These are phyloP conservation scores for Polytolypa hystricis DNA, from an alignment of 2,329 filamentous ascomycete species.

Conservation along the genomic window DNA sequence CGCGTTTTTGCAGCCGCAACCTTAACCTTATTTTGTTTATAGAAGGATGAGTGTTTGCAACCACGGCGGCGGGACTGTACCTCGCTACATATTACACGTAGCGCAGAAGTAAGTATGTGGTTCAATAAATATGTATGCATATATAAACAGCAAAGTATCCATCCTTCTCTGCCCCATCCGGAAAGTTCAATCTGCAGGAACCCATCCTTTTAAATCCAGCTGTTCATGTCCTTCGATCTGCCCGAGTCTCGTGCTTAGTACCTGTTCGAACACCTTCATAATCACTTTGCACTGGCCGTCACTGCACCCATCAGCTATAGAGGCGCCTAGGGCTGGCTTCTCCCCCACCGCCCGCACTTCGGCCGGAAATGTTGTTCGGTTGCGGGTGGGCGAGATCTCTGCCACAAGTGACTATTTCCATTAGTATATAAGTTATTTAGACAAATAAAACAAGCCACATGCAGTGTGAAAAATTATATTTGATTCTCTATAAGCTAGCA, in stretches of 20 bases:
- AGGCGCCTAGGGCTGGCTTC: neutral
- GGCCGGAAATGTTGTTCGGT: neutral
- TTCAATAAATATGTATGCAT: no score
- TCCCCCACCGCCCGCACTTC: neutral
- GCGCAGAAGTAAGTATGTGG: no score
- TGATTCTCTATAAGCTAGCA: conserved; percentile 3
- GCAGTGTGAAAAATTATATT: conserved; percentile 2
- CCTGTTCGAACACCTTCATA: conserved; percentile 2
- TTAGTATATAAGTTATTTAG: conserved; percentile 5
- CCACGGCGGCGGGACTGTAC: no score
- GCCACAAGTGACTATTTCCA: conserved; percentile 2
- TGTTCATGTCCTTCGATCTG: no score
- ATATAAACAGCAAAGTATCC: no score
- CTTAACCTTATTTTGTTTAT: no score
- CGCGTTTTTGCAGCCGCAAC: no score
- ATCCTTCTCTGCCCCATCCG: no score
- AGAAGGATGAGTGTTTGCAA: no score
- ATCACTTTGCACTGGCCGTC: neutral
- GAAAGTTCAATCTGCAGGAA: no score
- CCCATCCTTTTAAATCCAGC: no score
- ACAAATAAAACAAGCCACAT: conserved; percentile 4
- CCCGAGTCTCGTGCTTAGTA: conserved; percentile 1
- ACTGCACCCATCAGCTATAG: conserved; percentile 1
- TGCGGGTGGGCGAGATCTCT: neutral
- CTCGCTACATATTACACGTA: no score